Evolutionary conservation across 257 asterid species (phyloP), one percentile per base, ranked within the genome.

Genomic region (Jacaranda copaia): DNA sequence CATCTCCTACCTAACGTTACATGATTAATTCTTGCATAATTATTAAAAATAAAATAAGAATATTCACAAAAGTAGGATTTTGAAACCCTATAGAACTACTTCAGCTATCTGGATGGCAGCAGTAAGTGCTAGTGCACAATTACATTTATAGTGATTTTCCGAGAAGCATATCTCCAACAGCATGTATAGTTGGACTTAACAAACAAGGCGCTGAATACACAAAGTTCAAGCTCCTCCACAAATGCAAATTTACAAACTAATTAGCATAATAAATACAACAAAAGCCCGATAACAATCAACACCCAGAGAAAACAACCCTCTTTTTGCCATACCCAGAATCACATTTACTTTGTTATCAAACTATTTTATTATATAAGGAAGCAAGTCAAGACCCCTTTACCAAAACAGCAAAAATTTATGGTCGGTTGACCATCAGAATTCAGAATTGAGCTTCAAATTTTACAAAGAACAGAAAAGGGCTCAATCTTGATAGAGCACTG

Each of bases 161-260:
- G n/a, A n/a, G n/a, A n/a, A n/a, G 74, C 84, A 83, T 83, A 69
- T 78, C 79, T 77, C 68, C 84, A 82, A 88, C n/a, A n/a, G n/a
- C n/a, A n/a, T n/a, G n/a, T n/a, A n/a, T n/a, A n/a, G n/a, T n/a
- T n/a, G n/a, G n/a, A 79, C 86, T 76, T 58, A 13, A 57, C 55
- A 65, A 73, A 52, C 68, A 48, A 39, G 40, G 40, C n/a, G 69
- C 14, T 32, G 20, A 69, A n/a, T 14, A 35, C 65, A 70, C 61
- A 72, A 45, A 78, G 61, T n/a, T 15, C 38, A 48, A 59, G 66
- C 36, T 77, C 35, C n/a, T 58, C 52, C 15, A n/a, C n/a, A n/a
- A n/a, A n/a, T n/a, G n/a, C n/a, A n/a, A n/a, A n/a, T n/a, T n/a
- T n/a, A n/a, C n/a, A n/a, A n/a, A n/a, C n/a, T n/a, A n/a, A n/a